phyloP scores from a whole-genome alignment of 2,329 filamentous ascomycete genomes.

The Blumeria graminis region DNA sequence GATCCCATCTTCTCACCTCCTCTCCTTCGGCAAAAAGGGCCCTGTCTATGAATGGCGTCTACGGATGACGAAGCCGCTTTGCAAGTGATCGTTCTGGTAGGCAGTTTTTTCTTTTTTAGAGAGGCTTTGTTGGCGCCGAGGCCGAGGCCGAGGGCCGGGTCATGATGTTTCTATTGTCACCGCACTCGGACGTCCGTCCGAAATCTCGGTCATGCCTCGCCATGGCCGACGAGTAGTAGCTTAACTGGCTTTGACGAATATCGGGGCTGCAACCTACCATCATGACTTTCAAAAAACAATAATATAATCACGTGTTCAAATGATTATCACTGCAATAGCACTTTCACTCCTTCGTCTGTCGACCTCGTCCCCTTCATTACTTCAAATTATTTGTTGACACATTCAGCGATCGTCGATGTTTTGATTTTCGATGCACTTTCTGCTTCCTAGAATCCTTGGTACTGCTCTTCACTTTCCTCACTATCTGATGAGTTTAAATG shows the following conservation, averaged over 20 bases:
- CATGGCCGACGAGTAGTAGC: background rate
- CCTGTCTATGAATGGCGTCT: slow-evolving; percentile 3
- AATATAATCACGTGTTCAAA: background rate
- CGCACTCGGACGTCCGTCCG: background rate
- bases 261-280: background rate
- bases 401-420: background rate
- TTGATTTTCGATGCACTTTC: background rate
- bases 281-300: background rate
- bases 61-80: slow-evolving; percentile 20
- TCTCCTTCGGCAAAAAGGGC: too few relatives aligned
- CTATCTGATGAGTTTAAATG: background rate
- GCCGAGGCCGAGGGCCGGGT: background rate
- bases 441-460: background rate
- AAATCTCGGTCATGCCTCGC: background rate
- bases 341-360: background rate
- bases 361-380: too few relatives aligned
- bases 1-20: too few relatives aligned
- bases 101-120: slow-evolving; percentile 14
- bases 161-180: background rate
- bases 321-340: background rate
- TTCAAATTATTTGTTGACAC: background rate
- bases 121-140: background rate
- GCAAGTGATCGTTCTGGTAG: slow-evolving; percentile 53
- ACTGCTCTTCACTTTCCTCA: background rate
- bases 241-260: background rate